Percentiles rank a stretch among this genome's conserved stretches.
Conservation (phyloP, 1,284 basidiomycete genomes). For the Ustilago vetiveriae region DNA sequence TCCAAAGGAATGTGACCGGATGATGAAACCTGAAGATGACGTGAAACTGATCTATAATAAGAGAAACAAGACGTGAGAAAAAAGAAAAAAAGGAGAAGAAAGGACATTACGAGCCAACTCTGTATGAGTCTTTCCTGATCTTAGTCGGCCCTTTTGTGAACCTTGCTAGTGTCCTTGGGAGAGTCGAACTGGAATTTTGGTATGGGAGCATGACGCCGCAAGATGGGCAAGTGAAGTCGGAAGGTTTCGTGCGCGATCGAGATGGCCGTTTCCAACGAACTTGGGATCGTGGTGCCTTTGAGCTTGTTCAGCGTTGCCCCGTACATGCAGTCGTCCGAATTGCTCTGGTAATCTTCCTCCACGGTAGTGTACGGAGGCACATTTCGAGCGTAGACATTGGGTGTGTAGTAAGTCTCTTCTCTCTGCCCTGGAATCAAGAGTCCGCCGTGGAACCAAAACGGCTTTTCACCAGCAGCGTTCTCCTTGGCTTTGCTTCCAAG, state of each 20-base stretch:
- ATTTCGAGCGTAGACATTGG: slow-evolving; percentile 37
- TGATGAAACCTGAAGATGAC: too few relatives aligned
- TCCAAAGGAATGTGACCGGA: too few relatives aligned
- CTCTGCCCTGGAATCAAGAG: slow-evolving; percentile 10
- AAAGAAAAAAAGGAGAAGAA: too few relatives aligned
- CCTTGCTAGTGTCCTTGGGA: background rate
- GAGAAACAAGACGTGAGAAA: too few relatives aligned
- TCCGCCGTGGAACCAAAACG: slow-evolving; percentile 44
- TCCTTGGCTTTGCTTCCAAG: slow-evolving; percentile 11
- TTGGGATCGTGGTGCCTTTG: slow-evolving; percentile 19
- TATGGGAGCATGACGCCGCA: slow-evolving; percentile 15
- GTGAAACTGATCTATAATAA: too few relatives aligned
- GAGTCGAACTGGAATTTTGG: slow-evolving; percentile 3
- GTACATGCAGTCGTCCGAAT: slow-evolving; percentile 26
- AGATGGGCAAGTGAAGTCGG: slow-evolving; percentile 8
- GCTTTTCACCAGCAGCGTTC: slow-evolving; percentile 25
- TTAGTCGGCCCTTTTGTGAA: too few relatives aligned
- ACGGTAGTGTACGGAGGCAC: slow-evolving; percentile 24
- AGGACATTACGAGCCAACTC: too few relatives aligned
- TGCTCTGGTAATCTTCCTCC: slow-evolving; percentile 14
- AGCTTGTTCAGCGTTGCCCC: slow-evolving; percentile 38
- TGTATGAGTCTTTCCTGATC: too few relatives aligned
- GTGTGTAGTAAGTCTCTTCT: slow-evolving; percentile 31
- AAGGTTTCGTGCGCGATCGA: slow-evolving; percentile 29
- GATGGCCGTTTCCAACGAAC: slow-evolving; percentile 16